Evolutionary conservation across 2,329 filamentous ascomycete species (phyloP).

Genomic region (Beauveria bassiana): DNA sequence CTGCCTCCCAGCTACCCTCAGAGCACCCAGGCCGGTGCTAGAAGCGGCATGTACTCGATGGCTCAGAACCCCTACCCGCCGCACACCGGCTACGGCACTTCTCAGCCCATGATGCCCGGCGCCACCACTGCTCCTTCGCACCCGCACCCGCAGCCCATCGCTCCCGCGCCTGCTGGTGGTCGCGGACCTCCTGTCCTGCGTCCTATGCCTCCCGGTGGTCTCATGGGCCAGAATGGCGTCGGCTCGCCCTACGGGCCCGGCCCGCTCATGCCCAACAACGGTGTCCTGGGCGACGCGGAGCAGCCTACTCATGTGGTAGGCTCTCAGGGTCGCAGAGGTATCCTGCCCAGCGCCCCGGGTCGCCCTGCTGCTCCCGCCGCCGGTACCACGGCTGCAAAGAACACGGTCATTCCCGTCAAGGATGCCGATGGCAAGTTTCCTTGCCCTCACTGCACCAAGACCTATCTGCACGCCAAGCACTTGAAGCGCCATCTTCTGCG

Average conservation of each 20-base stretch:
- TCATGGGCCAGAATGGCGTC: conserved; percentile 51
- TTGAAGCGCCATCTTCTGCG: conserved; percentile 90
- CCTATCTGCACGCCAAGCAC: conserved; percentile 95
- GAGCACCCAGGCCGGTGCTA: conserved; percentile 38
- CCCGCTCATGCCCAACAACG: conserved; percentile 48
- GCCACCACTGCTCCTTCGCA: conserved; percentile 59
- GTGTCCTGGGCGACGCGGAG: conserved; percentile 48
- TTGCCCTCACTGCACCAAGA: conserved; percentile 96
- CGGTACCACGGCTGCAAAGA: conserved; percentile 64
- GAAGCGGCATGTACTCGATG: conserved; percentile 47
- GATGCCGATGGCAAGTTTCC: conserved; percentile 97
- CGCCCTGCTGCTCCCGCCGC: conserved; percentile 68
- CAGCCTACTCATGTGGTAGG: conserved; percentile 88
- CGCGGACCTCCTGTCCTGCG: conserved; percentile 54
- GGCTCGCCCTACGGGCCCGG: conserved; percentile 53
- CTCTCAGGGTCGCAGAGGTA: conserved; percentile 85
- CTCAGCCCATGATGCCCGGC: conserved; percentile 57
- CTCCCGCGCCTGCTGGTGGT: conserved; percentile 56
- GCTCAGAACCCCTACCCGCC: conserved; percentile 47
- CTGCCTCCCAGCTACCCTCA: conserved; percentile 47
- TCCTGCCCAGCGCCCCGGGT: conserved; percentile 83
- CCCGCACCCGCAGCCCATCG: conserved; percentile 69
- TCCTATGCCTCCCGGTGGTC: conserved; percentile 62
- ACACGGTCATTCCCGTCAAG: conserved; percentile 80
- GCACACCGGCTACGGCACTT: conserved; percentile 47